Evolutionary conservation across 1,139 yeast species (phyloP).

Genomic region (Yamadazyma taylorii): DNA sequence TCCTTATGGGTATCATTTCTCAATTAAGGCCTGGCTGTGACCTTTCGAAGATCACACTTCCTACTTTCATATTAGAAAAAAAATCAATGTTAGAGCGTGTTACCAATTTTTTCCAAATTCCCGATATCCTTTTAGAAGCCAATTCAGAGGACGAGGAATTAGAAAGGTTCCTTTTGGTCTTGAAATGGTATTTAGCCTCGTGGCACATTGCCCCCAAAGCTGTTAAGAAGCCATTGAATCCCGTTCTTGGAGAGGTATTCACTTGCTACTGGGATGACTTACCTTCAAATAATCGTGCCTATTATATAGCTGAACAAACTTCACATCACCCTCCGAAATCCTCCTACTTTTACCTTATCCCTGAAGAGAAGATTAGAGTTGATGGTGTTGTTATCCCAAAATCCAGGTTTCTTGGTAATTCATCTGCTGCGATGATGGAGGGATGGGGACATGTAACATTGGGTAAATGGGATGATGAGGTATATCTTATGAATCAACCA

Average conservation of each 20-base stretch:
- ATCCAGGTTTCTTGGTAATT: constrained; percentile 87
- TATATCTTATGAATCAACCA: constrained; percentile 86
- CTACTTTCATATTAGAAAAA: constrained; percentile 91
- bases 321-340: constrained; percentile 99
- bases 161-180: constrained; percentile 68
- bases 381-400: constrained; percentile 89
- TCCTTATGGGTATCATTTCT: constrained; percentile 80
- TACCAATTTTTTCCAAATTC: constrained; percentile 85
- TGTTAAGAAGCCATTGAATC: constrained; percentile 94
- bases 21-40: constrained; percentile 94
- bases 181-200: constrained; percentile 88
- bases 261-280: constrained; percentile 91
- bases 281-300: constrained; percentile 64
- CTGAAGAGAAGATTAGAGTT: constrained; percentile 75
- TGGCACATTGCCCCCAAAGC: constrained; percentile 99
- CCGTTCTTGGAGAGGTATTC: constrained; percentile 88
- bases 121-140: constrained; percentile 71
- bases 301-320: constrained; percentile 88
- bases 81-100: constrained; percentile 96
- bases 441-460: constrained; percentile 78
- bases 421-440: constrained; percentile 97
- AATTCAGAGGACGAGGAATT: constrained; percentile 57
- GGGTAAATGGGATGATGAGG: constrained; percentile 58
- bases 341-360: constrained; percentile 84
- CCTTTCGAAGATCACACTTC: constrained; percentile 83